These are phyloP conservation scores for Coemansia umbellata DNA, from an alignment of 192 early-diverging fungal species.

Conservation along the genomic window DNA sequence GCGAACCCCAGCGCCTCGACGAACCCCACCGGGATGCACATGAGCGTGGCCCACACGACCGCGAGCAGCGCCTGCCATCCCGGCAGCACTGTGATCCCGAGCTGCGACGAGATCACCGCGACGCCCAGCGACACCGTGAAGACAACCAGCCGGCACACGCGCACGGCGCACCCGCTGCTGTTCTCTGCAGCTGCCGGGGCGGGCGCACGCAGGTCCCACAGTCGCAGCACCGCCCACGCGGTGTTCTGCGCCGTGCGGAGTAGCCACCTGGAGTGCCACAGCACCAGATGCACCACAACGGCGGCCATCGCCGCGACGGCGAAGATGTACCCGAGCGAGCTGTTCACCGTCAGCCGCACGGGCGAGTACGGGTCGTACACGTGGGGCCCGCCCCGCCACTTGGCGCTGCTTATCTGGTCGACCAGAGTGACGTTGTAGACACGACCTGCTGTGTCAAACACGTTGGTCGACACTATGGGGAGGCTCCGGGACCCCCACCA, in stretches of 20 bases:
- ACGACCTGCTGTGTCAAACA: conserved; percentile 55
- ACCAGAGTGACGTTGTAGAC: conserved; percentile 57
- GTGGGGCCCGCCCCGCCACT: not conserved
- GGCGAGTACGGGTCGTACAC: conserved; percentile 44
- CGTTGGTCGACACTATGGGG: conserved; percentile 62
- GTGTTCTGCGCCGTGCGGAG: conserved; percentile 15
- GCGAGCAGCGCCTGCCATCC: conserved; percentile 45
- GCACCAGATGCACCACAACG: conserved; percentile 28
- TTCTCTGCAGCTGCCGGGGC: not conserved
- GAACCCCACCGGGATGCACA: conserved; percentile 43
- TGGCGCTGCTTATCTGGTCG: conserved; percentile 13
- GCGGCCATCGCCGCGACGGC: conserved; percentile 43
- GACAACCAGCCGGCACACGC: conserved; percentile 24
- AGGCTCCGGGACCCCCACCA: conserved; percentile 54
- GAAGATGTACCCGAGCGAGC: conserved; percentile 42
- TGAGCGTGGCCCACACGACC: conserved; percentile 24
- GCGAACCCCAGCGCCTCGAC: conserved; percentile 47
- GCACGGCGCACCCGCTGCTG: not conserved
- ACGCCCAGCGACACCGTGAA: conserved; percentile 32
- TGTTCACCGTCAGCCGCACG: conserved; percentile 41
- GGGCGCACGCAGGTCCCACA: conserved; percentile 37
- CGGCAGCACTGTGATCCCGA: conserved; percentile 32
- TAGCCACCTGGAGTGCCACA: conserved; percentile 44
- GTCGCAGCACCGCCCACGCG: conserved; percentile 18
- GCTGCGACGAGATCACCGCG: conserved; percentile 33